These are phyloP conservation scores for Pelargonium myrrhifolium DNA, from an alignment of 441 rosid genomes.

Conservation along the genomic window DNA sequence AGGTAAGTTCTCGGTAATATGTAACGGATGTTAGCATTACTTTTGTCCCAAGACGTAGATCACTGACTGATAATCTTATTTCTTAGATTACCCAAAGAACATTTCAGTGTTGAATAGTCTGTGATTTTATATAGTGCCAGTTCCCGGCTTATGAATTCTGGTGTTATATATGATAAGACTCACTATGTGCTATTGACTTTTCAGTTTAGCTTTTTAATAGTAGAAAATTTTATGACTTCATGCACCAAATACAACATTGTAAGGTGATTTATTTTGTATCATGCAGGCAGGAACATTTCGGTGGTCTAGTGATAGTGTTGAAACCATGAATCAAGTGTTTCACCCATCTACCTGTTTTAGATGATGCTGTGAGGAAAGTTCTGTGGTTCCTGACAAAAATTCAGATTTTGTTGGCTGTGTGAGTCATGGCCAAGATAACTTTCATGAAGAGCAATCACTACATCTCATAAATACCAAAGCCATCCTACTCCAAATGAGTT, in stretches of 20 bases:
- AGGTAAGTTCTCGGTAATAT: neutral
- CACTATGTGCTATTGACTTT: neutral
- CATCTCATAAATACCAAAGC: constrained; percentile 18
- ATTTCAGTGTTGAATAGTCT: too few species aligned
- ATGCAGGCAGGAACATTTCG: constrained; percentile 39
- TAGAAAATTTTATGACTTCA: neutral
- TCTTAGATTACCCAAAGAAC: too few species aligned
- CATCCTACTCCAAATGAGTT: constrained; percentile 36
- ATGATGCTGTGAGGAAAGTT: constrained; percentile 32
- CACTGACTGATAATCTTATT: neutral
- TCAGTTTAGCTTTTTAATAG: neutral
- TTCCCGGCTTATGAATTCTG: too few species aligned
- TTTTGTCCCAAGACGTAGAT: neutral
- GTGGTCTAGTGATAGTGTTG: constrained; percentile 34
- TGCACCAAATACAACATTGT: neutral
- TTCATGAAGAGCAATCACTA: constrained; percentile 22
- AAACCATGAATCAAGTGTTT: constrained; percentile 32
- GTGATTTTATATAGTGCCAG: too few species aligned
- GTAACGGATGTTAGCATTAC: neutral
- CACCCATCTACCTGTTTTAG: constrained; percentile 18
- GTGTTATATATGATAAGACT: too few species aligned
- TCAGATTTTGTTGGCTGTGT: constrained; percentile 16
- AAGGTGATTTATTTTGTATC: neutral
- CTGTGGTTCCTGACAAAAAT: constrained; percentile 26
- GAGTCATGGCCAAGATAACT: constrained; percentile 20